Percentiles rank a stretch among this genome's conserved stretches.
These are phyloP conservation scores for Malus asiatica DNA, from an alignment of 306 rosid genomes.

Conservation along the genomic window DNA sequence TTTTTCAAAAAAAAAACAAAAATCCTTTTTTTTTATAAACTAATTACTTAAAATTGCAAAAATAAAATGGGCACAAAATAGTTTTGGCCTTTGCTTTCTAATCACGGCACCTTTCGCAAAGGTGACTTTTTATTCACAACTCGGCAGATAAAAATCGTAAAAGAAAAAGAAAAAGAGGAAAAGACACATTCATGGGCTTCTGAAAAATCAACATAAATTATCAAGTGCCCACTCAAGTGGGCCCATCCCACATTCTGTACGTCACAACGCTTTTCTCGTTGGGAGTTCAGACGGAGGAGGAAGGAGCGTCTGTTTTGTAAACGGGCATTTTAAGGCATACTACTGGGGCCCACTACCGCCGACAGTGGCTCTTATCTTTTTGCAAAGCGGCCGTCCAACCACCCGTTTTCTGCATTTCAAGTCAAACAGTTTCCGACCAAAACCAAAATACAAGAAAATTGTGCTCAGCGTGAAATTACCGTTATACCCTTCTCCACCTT, in stretches of 20 bases:
- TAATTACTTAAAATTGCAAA: too few species aligned
- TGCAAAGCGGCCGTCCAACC: conserved; percentile 20
- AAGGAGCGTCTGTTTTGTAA: conserved; percentile 21
- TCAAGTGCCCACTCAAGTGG: neutral
- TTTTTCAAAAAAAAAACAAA: too few species aligned
- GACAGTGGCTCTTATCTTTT: conserved; percentile 14
- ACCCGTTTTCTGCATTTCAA: neutral
- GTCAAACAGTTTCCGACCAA: neutral
- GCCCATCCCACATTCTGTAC: neutral
- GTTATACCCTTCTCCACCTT: neutral
- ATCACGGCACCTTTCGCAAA: neutral
- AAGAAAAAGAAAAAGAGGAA: neutral
- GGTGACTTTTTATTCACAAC: neutral
- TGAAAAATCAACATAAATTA: neutral
- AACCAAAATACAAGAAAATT: neutral
- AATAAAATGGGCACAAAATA: neutral
- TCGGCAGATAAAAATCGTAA: neutral
- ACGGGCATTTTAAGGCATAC: neutral
- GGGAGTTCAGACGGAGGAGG: conserved; percentile 15
- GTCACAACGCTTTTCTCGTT: too few species aligned
- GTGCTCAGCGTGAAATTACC: neutral
- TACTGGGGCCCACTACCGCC: conserved; percentile 25
- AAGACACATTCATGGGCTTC: neutral
- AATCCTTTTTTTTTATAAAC: too few species aligned
- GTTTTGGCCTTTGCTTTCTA: neutral